Percentiles rank a stretch among this genome's conserved stretches.
These are phyloP conservation scores for Parathielavia appendiculata DNA, from an alignment of 495 filamentous ascomycete genomes.

Conservation along the genomic window DNA sequence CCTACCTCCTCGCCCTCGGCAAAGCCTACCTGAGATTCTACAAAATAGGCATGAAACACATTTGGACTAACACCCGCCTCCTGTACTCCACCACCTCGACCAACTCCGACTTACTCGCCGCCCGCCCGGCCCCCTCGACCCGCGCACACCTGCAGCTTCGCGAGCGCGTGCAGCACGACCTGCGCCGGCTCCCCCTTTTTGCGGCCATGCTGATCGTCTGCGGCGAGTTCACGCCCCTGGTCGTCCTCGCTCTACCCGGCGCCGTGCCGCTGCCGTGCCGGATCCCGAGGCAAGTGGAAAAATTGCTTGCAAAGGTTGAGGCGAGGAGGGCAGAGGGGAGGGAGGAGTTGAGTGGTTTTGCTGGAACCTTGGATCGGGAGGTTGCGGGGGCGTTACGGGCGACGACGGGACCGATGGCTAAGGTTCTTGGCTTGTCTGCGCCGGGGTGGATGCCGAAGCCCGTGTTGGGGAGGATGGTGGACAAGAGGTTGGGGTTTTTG, in stretches of 20 bases:
- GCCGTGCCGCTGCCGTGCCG: constrained; percentile 75
- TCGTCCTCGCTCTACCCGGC: constrained; percentile 59
- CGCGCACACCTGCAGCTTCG: constrained; percentile 31
- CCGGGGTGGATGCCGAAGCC: constrained; percentile 31
- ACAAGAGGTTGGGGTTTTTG: constrained; percentile 45
- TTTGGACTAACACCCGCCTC: constrained; percentile 50
- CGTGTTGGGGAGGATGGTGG: constrained; percentile 8
- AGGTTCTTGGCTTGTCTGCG: constrained; percentile 27
- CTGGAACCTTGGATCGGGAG: too few species aligned
- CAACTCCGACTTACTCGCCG: not conserved
- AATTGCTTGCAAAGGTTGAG: constrained; percentile 49
- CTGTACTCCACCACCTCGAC: constrained; percentile 10
- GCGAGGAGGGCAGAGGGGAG: constrained; percentile 35
- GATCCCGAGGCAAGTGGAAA: constrained; percentile 64
- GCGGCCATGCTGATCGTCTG: constrained; percentile 63
- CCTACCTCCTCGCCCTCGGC: constrained; percentile 46
- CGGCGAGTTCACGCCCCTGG: constrained; percentile 78
- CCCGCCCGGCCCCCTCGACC: constrained; percentile 3
- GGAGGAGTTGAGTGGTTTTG: not conserved
- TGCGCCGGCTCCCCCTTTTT: constrained; percentile 70
- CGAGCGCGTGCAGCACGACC: constrained; percentile 52
- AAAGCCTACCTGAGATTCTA: constrained; percentile 72
- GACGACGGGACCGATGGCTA: not conserved
- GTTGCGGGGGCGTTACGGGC: too few species aligned
- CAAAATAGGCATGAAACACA: constrained; percentile 71